Conservation (phyloP, 257 asterid species). For the Ligustrum vulgare region DNA sequence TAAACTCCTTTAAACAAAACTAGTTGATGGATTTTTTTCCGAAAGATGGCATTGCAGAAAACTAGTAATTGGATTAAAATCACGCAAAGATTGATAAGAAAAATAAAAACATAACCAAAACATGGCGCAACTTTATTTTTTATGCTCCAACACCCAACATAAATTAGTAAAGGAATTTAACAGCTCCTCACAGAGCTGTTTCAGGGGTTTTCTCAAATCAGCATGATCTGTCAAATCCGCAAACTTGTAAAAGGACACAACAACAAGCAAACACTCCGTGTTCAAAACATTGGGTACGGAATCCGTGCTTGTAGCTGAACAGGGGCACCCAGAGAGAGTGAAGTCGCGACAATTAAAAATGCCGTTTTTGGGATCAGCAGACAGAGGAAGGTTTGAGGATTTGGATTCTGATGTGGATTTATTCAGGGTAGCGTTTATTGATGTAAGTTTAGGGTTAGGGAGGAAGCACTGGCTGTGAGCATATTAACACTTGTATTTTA, state of each 20-base stretch:
- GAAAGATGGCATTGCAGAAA: no score
- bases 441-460: constrained; percentile 17
- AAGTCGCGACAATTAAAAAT: constrained; percentile 31
- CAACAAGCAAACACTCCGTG: constrained; percentile 51
- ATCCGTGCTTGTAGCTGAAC: constrained; percentile 24
- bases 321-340: constrained; percentile 25
- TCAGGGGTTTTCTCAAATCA: constrained; percentile 71
- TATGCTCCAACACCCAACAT: neutral
- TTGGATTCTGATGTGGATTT: constrained; percentile 36
- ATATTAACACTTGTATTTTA: no score
- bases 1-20: no score
- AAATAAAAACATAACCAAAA: neutral
- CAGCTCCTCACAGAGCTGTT: constrained; percentile 72
- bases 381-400: constrained; percentile 23
- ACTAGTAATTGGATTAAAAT: no score
- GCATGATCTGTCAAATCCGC: constrained; percentile 82
- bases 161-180: constrained; percentile 34
- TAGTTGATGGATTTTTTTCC: no score
- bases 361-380: constrained; percentile 40
- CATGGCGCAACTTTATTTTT: neutral
- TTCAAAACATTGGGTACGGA: constrained; percentile 14
- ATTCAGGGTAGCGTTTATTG: constrained; percentile 23
- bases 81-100: no score
- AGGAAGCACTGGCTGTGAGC: no score
- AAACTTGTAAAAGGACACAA: constrained; percentile 81